Percentiles rank a stretch among this genome's conserved stretches.
Evolutionary conservation across 495 filamentous ascomycete species (phyloP).

Genomic region (Viridothelium virens): DNA sequence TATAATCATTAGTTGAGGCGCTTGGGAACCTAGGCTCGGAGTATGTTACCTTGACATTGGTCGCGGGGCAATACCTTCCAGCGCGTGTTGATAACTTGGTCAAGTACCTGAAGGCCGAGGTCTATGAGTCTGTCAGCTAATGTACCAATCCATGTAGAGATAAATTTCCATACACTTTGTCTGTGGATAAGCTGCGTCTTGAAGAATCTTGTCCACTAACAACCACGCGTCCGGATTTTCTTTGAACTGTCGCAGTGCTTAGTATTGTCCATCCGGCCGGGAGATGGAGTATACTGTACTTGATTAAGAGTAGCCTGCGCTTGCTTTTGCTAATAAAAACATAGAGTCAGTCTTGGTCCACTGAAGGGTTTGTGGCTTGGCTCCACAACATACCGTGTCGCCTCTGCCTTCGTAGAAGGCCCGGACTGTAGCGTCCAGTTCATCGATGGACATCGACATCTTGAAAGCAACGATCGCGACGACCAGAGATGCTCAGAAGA

Average conservation of each 20-base stretch:
- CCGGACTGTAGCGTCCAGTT: constrained; percentile 91
- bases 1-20: constrained; percentile 14
- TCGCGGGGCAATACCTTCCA: constrained; percentile 96
- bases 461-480: constrained; percentile 17
- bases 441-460: constrained; percentile 70
- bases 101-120: constrained; percentile 89
- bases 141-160: constrained; percentile 12
- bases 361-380: constrained; percentile 1
- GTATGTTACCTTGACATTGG: constrained; percentile 73
- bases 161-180: constrained; percentile 67
- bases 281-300: constrained; percentile 45
- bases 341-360: not conserved
- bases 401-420: constrained; percentile 96
- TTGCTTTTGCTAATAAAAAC: constrained; percentile 72
- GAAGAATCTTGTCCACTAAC: constrained; percentile 89
- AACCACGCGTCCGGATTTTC: constrained; percentile 98
- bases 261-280: constrained; percentile 15
- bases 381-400: constrained; percentile 56
- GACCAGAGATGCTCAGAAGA: not conserved
- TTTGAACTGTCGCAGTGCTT: constrained; percentile 63
- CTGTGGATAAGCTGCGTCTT: constrained; percentile 81
- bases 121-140: constrained; percentile 42
- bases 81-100: constrained; percentile 96
- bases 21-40: constrained; percentile 5
- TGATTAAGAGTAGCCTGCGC: constrained; percentile 91